Evolutionary conservation across 2,329 filamentous ascomycete species (phyloP).

Genomic region (Fusarium paranaense): DNA sequence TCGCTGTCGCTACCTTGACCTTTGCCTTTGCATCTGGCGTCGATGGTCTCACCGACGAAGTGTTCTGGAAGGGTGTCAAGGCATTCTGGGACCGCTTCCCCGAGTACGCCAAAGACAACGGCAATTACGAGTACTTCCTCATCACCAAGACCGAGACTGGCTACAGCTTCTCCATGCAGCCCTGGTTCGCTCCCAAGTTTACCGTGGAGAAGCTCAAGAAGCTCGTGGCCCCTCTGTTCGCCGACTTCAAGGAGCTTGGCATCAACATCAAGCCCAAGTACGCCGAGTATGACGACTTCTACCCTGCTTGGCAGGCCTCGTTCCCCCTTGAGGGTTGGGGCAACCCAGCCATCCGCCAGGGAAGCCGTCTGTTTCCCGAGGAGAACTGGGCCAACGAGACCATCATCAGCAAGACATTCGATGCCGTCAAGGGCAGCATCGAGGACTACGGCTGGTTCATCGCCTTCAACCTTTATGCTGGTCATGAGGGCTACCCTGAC

Average conservation of each 20-base stretch:
- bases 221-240: constrained; percentile 52
- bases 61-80: constrained; percentile 46
- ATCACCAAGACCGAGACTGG: constrained; percentile 40
- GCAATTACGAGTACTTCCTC: constrained; percentile 43
- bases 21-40: constrained; percentile 41
- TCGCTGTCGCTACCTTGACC: constrained; percentile 46
- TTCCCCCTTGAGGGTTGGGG: constrained; percentile 43
- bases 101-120: constrained; percentile 39
- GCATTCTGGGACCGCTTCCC: constrained; percentile 40
- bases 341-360: constrained; percentile 41
- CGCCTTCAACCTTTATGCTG: constrained; percentile 26
- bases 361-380: constrained; percentile 28
- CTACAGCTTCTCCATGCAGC: constrained; percentile 48
- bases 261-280: constrained; percentile 41
- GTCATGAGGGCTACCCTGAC: constrained; percentile 20
- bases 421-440: constrained; percentile 23
- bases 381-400: constrained; percentile 27
- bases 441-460: constrained; percentile 30
- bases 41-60: constrained; percentile 34
- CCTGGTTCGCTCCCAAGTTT: constrained; percentile 43
- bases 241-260: constrained; percentile 46
- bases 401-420: constrained; percentile 16
- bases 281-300: constrained; percentile 40
- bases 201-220: constrained; percentile 11
- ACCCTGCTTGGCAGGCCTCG: constrained; percentile 40